Conservation (phyloP, 805 yeast genomes). For the Pichia paraexigua region DNA sequence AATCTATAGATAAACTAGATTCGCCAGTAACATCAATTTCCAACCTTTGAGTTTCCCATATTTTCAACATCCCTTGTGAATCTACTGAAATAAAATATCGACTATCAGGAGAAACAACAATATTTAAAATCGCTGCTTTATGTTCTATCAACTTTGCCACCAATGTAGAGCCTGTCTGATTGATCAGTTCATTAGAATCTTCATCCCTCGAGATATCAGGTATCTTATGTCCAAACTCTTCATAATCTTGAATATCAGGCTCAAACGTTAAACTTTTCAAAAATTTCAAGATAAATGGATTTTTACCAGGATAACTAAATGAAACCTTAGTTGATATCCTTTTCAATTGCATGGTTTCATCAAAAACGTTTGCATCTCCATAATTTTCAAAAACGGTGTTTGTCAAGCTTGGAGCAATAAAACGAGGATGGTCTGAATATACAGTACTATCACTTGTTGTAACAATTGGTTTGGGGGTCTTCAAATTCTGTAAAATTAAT, state of each 20-base stretch:
- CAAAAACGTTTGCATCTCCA: slow-evolving; percentile 17
- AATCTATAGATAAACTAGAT: slow-evolving; percentile 38
- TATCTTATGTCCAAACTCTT: slow-evolving; percentile 54
- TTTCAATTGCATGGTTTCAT: slow-evolving; percentile 21
- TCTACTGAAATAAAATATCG: slow-evolving; percentile 72
- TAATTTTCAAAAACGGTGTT: slow-evolving; percentile 15
- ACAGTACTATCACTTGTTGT: slow-evolving; percentile 16
- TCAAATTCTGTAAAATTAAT: slow-evolving; percentile 2
- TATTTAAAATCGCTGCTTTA: slow-evolving; percentile 44
- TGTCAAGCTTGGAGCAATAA: not conserved
- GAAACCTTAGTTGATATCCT: slow-evolving; percentile 21
- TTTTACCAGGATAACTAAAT: slow-evolving; percentile 61
- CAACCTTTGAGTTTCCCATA: slow-evolving; percentile 71
- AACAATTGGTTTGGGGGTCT: slow-evolving; percentile 1
- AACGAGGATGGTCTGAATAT: slow-evolving; percentile 3
- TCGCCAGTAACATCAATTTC: slow-evolving; percentile 52
- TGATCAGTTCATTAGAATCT: not conserved
- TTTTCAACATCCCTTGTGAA: slow-evolving; percentile 57
- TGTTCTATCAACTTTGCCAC: slow-evolving; percentile 62
- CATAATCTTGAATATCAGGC: slow-evolving; percentile 50
- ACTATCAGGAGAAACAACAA: slow-evolving; percentile 54
- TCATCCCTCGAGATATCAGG: not conserved
- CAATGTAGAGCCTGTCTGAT: slow-evolving; percentile 18
- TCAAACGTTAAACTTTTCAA: slow-evolving; percentile 45
- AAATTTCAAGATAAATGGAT: slow-evolving; percentile 53